Evolutionary conservation across 768 basidiomycete genomes (phyloP), one percentile per base, ranked within the genome.

Genomic region (Kwoniella shandongensis): DNA sequence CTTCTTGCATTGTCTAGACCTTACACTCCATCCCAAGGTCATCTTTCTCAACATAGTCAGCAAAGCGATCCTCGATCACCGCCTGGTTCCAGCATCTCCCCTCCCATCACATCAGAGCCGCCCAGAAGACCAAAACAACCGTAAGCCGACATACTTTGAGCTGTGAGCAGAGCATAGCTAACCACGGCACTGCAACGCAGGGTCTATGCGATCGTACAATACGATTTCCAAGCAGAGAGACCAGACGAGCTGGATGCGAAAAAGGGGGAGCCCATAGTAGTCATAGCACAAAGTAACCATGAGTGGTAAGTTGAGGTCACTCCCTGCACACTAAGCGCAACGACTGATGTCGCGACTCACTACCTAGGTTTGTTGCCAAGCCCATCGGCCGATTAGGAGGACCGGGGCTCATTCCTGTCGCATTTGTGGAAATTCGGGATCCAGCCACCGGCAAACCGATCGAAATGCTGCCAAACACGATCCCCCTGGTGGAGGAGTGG

Each of bases 401-500:
- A 51, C 96, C 96, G 0, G 96, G 96, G 48, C 83, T 99, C 55
- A 98, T 99, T 56, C 96, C 96, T 5, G 93, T 91, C 49, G 86
- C 94, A 1, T 98, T 98, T 75, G 94, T 99, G 66, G 88, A 98
- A 77, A 88, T 98, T 45, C 88, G 91, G 56, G 93, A 99, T 76
- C 93, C 93, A 18, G 79, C 84, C 10, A 91, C 96, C 23, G 89
- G 88, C 38, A 81, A 84, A 57, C 81, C 91, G 25, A 81, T 98
- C 64, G 79, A 81, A 15, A 55, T 64, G n/a, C 30, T 61, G 4
- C 72, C 72, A 0, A 88, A 96, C 62, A 81, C 93, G 4, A 82
- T 99, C 18, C 96, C 96, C 23, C 87, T 85, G 62, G 93, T 99
- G n/a, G 96, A 99, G 75, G 93, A 97, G 59, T 99, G 96, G 96